Base-by-base conservation (phyloP, 371 early-diverging fungal genomes). In the Coemansia sp. region DNA sequence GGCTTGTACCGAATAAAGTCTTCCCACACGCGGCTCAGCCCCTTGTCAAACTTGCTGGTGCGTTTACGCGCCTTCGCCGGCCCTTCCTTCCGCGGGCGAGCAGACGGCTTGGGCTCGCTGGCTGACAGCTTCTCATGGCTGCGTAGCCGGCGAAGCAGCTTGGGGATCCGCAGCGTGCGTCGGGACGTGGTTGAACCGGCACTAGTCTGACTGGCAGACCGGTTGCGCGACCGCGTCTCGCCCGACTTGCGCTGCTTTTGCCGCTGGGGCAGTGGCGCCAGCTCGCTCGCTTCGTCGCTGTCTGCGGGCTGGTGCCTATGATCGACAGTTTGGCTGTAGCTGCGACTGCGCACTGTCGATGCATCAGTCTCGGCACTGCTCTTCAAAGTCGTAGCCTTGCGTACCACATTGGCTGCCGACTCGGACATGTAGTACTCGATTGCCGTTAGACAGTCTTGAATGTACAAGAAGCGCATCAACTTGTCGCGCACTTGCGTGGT, bases 341-440 rank as follows among this genome's bases (percentile, higher is more conserved):
- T 52, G 35, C 55, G 53, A 26, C 36, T 38, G 53, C 53, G 38
- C 14, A 5, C n/a, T 9, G 53, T 36, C 26, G 59, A 9, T 7
- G 39, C 11, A 14, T 49, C 39, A 4, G 32, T 13, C 4, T 16
- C 39, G 13, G 47, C 26, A 14, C 32, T 36, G 34, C 47, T 26
- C 31, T 35, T 41, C 35, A 58, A 51, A 9, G 71, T 59, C 2
- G 65, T 59, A 0, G 71, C 68, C 13, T 67, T 77, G 45, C 77
- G 73, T 42, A 69, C 80, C 4, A 80, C 79, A 54, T 78, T 67
- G 38, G 73, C 67, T 2, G 80, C 80, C 16, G 80, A 39, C 62
- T 77, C 74, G 10, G 80, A 80, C 47, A 80, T 54, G 40, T 77
- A 80, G 56, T 80, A 80, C 54, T 70, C 65, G 32, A 80, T 64